These are phyloP conservation scores for Ammopiptanthus mongolicus DNA, from an alignment of 306 rosid genomes.

Conservation along the genomic window DNA sequence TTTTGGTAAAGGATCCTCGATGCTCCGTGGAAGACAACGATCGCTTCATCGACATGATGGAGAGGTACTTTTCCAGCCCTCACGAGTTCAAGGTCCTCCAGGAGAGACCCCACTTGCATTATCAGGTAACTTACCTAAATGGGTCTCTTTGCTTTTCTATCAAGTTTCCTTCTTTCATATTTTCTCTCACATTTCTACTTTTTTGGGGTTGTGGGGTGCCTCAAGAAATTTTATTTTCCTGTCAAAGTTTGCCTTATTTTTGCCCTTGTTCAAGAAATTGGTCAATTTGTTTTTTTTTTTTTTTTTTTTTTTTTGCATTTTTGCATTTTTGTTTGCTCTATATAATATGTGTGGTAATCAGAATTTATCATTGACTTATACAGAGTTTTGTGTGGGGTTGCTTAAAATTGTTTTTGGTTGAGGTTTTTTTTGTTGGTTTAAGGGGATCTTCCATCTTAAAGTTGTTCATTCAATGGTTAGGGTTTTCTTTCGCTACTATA, in stretches of 20 bases:
- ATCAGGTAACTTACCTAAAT: conserved; percentile 46
- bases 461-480: not conserved
- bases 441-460: not conserved
- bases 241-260: not conserved
- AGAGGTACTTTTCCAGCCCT: conserved; percentile 62
- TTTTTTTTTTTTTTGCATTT: too few relatives aligned
- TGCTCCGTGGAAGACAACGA: conserved; percentile 79
- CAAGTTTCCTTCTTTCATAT: not conserved
- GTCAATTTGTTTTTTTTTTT: not conserved
- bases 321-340: not conserved
- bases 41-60: conserved; percentile 96
- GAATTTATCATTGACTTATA: not conserved
- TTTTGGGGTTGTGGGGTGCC: not conserved
- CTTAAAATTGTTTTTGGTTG: not conserved
- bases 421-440: not conserved
- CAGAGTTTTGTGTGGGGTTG: not conserved
- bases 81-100: conserved; percentile 63
- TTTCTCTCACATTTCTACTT: not conserved
- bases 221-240: not conserved
- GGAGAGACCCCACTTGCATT: conserved; percentile 81
- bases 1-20: conserved; percentile 76
- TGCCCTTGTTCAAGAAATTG: too few relatives aligned
- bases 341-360: not conserved
- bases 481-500: not conserved
- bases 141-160: not conserved